Percentiles rank a stretch among this genome's conserved stretches.
Conservation (phyloP, 2,329 filamentous ascomycete species). For the Alternaria consortialis region DNA sequence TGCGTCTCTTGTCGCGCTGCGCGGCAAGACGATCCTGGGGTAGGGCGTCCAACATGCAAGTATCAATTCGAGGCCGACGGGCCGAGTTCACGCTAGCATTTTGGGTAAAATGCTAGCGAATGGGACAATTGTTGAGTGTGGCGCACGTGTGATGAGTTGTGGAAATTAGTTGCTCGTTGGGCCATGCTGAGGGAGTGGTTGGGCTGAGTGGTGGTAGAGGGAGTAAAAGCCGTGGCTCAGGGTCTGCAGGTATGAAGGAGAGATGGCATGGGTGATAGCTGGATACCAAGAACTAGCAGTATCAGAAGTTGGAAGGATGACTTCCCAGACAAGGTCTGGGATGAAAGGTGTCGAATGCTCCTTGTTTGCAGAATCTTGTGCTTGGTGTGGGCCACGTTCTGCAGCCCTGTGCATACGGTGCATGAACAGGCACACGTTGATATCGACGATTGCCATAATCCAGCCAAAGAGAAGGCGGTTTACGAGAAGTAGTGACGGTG, state of each 20-base stretch:
- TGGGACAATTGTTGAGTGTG: slow-evolving; percentile 9
- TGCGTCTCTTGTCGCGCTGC: slow-evolving; percentile 5
- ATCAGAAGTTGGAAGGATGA: not conserved
- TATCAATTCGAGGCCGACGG: slow-evolving; percentile 26
- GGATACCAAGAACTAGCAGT: not conserved
- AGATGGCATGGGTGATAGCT: not conserved
- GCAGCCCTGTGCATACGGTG: slow-evolving; percentile 20
- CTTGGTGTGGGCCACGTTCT: slow-evolving; percentile 17
- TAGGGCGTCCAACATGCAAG: slow-evolving; percentile 22
- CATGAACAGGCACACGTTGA: slow-evolving; percentile 23
- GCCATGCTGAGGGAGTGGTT: not conserved
- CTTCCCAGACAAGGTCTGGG: not conserved
- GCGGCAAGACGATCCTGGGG: slow-evolving; percentile 31
- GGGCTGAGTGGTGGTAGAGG: not conserved
- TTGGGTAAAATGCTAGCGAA: slow-evolving; percentile 21
- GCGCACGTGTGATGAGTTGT: slow-evolving; percentile 33
- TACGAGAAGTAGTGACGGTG: slow-evolving; percentile 24
- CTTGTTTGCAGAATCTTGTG: slow-evolving; percentile 2
- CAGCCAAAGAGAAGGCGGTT: slow-evolving; percentile 17
- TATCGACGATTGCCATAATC: not conserved
- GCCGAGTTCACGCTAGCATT: slow-evolving; percentile 8
- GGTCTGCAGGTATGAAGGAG: not conserved
- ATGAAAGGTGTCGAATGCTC: not conserved
- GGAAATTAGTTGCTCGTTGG: slow-evolving; percentile 21
- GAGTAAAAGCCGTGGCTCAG: not conserved